Percentiles rank a stretch among this genome's conserved stretches.
Conservation (phyloP, 805 yeast species). For the Saccharomyces eubayanus region DNA sequence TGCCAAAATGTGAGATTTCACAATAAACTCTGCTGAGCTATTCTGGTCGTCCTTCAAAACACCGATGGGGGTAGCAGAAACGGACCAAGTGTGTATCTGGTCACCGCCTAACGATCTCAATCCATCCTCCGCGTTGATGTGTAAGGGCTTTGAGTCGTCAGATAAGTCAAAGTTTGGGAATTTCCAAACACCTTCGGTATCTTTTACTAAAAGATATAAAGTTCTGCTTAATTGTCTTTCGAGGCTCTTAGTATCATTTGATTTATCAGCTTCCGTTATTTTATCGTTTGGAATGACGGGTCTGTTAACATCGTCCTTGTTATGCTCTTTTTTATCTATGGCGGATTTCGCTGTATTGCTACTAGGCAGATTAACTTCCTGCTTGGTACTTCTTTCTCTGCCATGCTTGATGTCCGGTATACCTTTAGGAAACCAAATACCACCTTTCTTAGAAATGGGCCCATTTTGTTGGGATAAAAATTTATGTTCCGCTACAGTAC, state of each 20-base stretch:
- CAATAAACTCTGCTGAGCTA: slow-evolving; percentile 48
- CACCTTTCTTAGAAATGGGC: slow-evolving; percentile 65
- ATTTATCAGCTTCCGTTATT: slow-evolving; percentile 65
- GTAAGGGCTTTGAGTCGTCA: slow-evolving; percentile 46
- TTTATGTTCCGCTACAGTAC: slow-evolving; percentile 79
- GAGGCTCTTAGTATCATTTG: slow-evolving; percentile 54
- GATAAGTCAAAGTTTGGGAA: slow-evolving; percentile 62
- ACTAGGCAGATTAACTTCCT: slow-evolving; percentile 67
- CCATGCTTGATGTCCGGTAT: slow-evolving; percentile 78
- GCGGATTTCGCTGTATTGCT: slow-evolving; percentile 34
- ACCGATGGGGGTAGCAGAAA: slow-evolving; percentile 83
- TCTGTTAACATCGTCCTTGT: slow-evolving; percentile 52
- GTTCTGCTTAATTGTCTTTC: slow-evolving; percentile 77
- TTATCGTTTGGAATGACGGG: slow-evolving; percentile 66
- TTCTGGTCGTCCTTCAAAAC: slow-evolving; percentile 39
- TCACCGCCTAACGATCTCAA: slow-evolving; percentile 65
- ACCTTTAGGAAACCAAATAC: slow-evolving; percentile 74
- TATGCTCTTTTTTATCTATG: slow-evolving; percentile 28
- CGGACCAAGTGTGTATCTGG: slow-evolving; percentile 75
- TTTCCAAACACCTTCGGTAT: slow-evolving; percentile 46
- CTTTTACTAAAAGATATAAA: slow-evolving; percentile 62
- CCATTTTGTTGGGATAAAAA: slow-evolving; percentile 67
- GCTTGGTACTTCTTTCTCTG: slow-evolving; percentile 81
- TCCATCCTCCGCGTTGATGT: slow-evolving; percentile 67
- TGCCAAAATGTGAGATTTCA: slow-evolving; percentile 82